phyloP scores from a whole-genome alignment of 805 yeast genomes.

The Tetrapisispora phaffii region DNA sequence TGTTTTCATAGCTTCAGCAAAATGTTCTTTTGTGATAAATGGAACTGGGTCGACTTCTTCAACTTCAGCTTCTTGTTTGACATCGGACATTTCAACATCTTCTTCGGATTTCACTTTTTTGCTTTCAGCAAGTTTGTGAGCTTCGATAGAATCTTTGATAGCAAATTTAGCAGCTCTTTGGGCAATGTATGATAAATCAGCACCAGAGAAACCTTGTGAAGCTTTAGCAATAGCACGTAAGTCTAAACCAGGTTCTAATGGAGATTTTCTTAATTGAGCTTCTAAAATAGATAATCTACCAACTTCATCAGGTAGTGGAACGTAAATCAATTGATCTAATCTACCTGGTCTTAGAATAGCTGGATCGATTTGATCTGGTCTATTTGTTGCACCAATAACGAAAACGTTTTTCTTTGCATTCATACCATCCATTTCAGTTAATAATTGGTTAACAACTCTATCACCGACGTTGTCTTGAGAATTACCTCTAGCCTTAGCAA shows the following conservation, averaged over 20 bases:
- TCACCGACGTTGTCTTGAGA: conserved; percentile 95
- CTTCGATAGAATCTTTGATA: conserved; percentile 94
- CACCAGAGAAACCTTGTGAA: conserved; percentile 98
- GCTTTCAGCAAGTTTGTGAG: conserved; percentile 43
- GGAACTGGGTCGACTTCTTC: conserved; percentile 84
- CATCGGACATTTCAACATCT: conserved; percentile 42
- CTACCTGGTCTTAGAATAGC: conserved; percentile 98
- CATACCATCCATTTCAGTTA: conserved; percentile 99
- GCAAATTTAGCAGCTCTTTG: conserved; percentile 99
- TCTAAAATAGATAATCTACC: conserved; percentile 88
- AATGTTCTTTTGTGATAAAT: conserved; percentile 83
- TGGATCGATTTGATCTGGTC: conserved; percentile 99
- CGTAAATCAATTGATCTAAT: conserved; percentile 95
- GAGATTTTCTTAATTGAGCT: conserved; percentile 97
- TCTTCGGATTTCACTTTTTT: conserved; percentile 37
- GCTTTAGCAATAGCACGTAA: conserved; percentile 80
- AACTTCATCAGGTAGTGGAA: conserved; percentile 92
- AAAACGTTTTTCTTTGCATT: conserved; percentile 98
- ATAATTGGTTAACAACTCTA: conserved; percentile 92
- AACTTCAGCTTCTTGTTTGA: conserved; percentile 24
- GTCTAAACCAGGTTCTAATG: conserved; percentile 94
- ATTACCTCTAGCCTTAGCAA: conserved; percentile 97
- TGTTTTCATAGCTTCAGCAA: conserved; percentile 99
- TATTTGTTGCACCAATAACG: conserved; percentile 97
- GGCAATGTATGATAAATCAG: conserved; percentile 92